A percentile compares a stretch with the other conserved stretches of the same genome.
These are phyloP conservation scores for Sclerotinia borealis DNA, from an alignment of 2,329 filamentous ascomycete species.

Conservation along the genomic window DNA sequence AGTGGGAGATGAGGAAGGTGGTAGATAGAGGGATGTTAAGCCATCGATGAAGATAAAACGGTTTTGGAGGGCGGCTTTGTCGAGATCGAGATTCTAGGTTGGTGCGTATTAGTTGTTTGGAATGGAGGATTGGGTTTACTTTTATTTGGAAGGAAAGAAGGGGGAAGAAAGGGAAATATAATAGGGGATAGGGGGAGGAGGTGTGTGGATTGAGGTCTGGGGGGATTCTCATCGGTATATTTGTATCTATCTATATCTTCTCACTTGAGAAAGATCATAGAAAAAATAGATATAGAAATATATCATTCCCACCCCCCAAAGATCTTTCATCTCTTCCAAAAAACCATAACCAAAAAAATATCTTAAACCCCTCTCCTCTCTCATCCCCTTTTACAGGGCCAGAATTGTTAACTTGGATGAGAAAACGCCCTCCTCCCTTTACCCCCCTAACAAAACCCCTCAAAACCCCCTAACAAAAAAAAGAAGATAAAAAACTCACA, in stretches of 20 bases:
- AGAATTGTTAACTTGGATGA: too few relatives aligned
- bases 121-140: too few relatives aligned
- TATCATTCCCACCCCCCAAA: too few relatives aligned
- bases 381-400: too few relatives aligned
- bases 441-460: too few relatives aligned
- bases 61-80: constrained; percentile 48
- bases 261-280: neutral
- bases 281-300: too few relatives aligned
- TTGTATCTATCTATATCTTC: neutral
- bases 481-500: constrained; percentile 43
- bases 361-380: too few relatives aligned
- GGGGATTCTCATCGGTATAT: neutral
- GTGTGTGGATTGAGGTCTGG: neutral
- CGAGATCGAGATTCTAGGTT: constrained; percentile 62
- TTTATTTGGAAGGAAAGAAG: too few relatives aligned
- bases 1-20: neutral
- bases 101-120: neutral
- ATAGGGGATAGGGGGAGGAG: too few relatives aligned
- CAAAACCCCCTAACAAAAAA: neutral
- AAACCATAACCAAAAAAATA: too few relatives aligned
- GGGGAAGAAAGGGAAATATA: neutral
- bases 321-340: too few relatives aligned
- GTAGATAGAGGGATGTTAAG: neutral
- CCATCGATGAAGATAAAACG: constrained; percentile 54
- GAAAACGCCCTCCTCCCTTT: too few relatives aligned